Evolutionary conservation across 176 grass and related monocot species (phyloP).

Genomic region (Thalia dealbata): DNA sequence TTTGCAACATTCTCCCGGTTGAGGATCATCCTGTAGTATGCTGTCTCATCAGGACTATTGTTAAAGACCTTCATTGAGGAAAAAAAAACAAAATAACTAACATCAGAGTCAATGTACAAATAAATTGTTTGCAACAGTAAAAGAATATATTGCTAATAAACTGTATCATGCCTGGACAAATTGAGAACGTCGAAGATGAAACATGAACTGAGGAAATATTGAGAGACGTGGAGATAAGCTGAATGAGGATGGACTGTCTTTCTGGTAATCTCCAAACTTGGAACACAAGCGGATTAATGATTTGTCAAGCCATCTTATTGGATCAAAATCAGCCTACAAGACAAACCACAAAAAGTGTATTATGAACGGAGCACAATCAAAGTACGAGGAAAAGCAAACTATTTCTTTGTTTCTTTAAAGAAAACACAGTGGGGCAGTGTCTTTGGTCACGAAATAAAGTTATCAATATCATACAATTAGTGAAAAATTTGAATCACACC

Average conservation of each 20-base stretch:
- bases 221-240: constrained; percentile 82
- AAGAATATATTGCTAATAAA: constrained; percentile 6
- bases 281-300: constrained; percentile 73
- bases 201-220: constrained; percentile 88
- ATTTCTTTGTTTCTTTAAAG: background rate
- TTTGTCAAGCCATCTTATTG: constrained; percentile 88
- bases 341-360: constrained; percentile 19
- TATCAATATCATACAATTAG: background rate
- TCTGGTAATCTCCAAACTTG: constrained; percentile 94
- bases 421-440: background rate
- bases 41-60: constrained; percentile 18
- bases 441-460: background rate
- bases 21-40: constrained; percentile 18
- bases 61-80: constrained; percentile 3
- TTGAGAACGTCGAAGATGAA: constrained; percentile 87
- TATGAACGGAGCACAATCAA: constrained; percentile 21
- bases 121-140: constrained; percentile 12
- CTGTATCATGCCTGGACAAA: constrained; percentile 65
- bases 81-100: background rate
- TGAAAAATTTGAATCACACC: background rate
- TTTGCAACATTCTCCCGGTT: constrained; percentile 16
- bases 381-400: background rate
- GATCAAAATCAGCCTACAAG: constrained; percentile 82
- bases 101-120: background rate
- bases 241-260: constrained; percentile 71